These are phyloP conservation scores for Microdochium trichocladiopsis DNA, from an alignment of 2,329 filamentous ascomycete species.

Conservation along the genomic window DNA sequence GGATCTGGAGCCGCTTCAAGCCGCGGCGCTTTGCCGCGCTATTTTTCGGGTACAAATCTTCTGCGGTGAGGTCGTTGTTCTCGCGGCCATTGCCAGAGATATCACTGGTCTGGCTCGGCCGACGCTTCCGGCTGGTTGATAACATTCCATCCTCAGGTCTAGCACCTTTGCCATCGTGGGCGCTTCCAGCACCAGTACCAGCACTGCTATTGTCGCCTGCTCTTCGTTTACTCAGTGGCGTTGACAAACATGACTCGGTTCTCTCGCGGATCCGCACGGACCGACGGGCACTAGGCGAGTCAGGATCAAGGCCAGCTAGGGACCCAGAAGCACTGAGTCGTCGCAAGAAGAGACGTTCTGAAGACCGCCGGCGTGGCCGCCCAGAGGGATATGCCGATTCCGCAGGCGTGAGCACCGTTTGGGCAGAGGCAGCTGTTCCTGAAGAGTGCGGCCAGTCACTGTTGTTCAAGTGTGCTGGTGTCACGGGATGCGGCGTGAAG, in stretches of 20 bases:
- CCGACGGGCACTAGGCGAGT: neutral
- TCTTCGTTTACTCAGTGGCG: no score
- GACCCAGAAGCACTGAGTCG: neutral
- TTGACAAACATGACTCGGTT: neutral
- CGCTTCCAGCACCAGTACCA: no score
- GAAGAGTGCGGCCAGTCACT: no score
- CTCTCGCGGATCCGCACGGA: neutral
- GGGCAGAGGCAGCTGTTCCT: no score
- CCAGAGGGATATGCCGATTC: no score
- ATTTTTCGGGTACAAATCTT: no score
- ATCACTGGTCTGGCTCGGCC: neutral
- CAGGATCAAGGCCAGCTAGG: neutral
- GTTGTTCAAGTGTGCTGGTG: neutral
- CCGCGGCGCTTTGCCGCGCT: neutral
- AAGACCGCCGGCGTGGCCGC: neutral
- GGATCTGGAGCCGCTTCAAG: neutral
- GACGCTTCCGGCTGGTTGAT: neutral
- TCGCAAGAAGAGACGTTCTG: neutral
- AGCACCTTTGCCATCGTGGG: no score
- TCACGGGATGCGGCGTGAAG: neutral
- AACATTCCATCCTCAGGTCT: neutral
- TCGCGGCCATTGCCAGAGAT: neutral
- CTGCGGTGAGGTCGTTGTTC: neutral
- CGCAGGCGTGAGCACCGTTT: no score
- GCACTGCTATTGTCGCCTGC: neutral